These are phyloP conservation scores for Cornus controversa DNA, from an alignment of 148 eudicot genomes.

Conservation along the genomic window DNA sequence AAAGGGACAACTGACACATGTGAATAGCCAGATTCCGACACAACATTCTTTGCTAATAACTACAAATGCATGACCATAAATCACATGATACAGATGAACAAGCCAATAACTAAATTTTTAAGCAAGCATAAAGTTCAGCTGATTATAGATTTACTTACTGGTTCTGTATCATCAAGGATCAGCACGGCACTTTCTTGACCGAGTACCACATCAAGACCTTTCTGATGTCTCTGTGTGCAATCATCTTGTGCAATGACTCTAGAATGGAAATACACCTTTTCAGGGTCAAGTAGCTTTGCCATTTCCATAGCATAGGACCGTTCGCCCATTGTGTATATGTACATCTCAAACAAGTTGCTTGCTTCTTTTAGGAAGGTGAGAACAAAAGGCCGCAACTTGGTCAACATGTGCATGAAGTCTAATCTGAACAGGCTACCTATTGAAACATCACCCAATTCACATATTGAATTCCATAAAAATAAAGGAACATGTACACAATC, in stretches of 20 bases:
- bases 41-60: background rate
- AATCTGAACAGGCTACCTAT: constrained; percentile 68
- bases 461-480: background rate
- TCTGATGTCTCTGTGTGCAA: constrained; percentile 73
- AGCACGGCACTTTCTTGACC: constrained; percentile 85
- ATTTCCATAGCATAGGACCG: constrained; percentile 74
- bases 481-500: background rate
- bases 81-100: background rate
- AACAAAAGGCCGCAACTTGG: constrained; percentile 92
- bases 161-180: constrained; percentile 92
- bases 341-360: constrained; percentile 79
- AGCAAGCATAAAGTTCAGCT: constrained; percentile 4
- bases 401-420: constrained; percentile 77
- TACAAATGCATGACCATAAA: background rate
- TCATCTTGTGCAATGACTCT: constrained; percentile 85
- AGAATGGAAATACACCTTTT: constrained; percentile 22
- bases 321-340: constrained; percentile 96
- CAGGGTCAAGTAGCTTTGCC: constrained; percentile 61
- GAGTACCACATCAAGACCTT: constrained; percentile 87
- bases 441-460: constrained; percentile 40
- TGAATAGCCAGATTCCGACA: background rate
- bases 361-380: constrained; percentile 81
- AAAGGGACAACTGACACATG: too few relatives aligned
- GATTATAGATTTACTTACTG: constrained; percentile 35
- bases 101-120: background rate